phyloP scores from a whole-genome alignment of 305 asterid species.

The Solanum chacoense region DNA sequence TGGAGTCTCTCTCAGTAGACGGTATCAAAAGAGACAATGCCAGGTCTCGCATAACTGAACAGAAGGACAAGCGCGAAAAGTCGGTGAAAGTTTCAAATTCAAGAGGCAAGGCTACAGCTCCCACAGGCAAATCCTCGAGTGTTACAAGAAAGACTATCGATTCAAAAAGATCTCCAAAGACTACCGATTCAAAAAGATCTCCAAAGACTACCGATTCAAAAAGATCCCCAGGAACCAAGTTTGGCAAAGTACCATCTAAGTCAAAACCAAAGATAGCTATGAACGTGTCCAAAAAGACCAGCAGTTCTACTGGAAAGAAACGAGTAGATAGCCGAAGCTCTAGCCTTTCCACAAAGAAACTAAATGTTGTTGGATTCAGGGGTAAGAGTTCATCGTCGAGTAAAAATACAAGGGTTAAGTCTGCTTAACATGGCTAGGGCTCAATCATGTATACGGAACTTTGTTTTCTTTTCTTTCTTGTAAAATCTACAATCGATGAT shows the following conservation, averaged over 20 bases:
- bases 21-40: slow-evolving; percentile 67
- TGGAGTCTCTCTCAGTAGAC: slow-evolving; percentile 80
- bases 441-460: not conserved
- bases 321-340: slow-evolving; percentile 16
- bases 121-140: slow-evolving; percentile 28
- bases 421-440: slow-evolving; percentile 19
- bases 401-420: slow-evolving; percentile 20
- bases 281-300: not conserved
- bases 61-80: slow-evolving; percentile 56
- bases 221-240: slow-evolving; percentile 24
- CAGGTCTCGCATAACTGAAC: slow-evolving; percentile 53
- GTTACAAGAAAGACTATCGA: slow-evolving; percentile 24
- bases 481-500: not conserved
- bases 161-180: slow-evolving; percentile 26
- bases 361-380: slow-evolving; percentile 89
- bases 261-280: slow-evolving; percentile 20
- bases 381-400: slow-evolving; percentile 49
- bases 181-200: slow-evolving; percentile 21
- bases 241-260: slow-evolving; percentile 18
- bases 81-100: slow-evolving; percentile 33
- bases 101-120: slow-evolving; percentile 24
- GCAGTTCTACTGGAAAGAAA: slow-evolving; percentile 25
- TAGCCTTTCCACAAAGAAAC: slow-evolving; percentile 34
- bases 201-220: slow-evolving; percentile 26
- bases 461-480: slow-evolving; percentile 1